Evolutionary conservation across 768 basidiomycete genomes (phyloP).

Genomic region (Tricholoma sp.): DNA sequence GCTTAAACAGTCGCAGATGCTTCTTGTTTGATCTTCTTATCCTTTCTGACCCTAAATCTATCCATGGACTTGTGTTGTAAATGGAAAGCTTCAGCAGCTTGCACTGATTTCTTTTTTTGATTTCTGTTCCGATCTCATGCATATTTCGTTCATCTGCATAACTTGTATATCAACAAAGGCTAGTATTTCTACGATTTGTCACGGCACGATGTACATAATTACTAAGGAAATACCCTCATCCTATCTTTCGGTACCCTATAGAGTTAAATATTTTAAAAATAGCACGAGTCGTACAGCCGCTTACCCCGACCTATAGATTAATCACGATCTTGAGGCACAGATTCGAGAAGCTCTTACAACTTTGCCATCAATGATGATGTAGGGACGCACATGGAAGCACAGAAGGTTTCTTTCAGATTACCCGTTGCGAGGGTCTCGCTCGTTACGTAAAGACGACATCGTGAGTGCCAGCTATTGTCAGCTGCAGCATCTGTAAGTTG

Average conservation of each 20-base stretch:
- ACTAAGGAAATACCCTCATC: background rate
- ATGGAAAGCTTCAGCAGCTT: background rate
- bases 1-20: constrained; percentile 44
- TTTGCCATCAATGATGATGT: constrained; percentile 14
- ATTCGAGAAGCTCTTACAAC: constrained; percentile 5
- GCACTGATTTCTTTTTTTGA: background rate
- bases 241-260: background rate
- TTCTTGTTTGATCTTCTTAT: constrained; percentile 46
- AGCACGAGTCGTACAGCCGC: background rate
- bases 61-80: background rate
- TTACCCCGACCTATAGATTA: background rate
- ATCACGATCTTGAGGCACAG: constrained; percentile 17
- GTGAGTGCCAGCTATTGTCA: constrained; percentile 4
- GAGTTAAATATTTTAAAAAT: background rate
- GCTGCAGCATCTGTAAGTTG: background rate
- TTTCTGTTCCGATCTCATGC: background rate
- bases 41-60: background rate
- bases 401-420: constrained; percentile 11
- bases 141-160: background rate
- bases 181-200: background rate
- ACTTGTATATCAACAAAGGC: background rate
- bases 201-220: background rate
- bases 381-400: constrained; percentile 19
- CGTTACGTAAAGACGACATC: constrained; percentile 17
- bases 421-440: constrained; percentile 18